Conservation (phyloP, 495 filamentous ascomycete genomes). For the Amphirosellinia nigrospora region DNA sequence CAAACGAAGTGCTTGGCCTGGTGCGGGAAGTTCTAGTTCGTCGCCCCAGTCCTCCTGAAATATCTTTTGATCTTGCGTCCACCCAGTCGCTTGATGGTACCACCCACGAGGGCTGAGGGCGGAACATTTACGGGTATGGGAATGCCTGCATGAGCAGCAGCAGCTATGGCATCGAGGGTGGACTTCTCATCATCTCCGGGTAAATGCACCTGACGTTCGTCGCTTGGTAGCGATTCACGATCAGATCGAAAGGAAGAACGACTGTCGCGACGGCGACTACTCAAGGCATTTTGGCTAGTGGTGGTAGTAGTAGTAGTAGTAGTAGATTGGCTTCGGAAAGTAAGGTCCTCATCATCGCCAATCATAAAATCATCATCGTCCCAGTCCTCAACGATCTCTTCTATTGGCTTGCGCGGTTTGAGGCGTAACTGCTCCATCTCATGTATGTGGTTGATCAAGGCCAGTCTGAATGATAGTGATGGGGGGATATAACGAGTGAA, state of each 20-base stretch:
- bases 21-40: constrained; percentile 80
- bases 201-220: constrained; percentile 83
- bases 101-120: constrained; percentile 90
- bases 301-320: no score
- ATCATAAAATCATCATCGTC: constrained; percentile 81
- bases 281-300: constrained; percentile 38
- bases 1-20: constrained; percentile 65
- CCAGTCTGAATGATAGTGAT: constrained; percentile 19
- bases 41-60: constrained; percentile 84
- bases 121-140: constrained; percentile 89
- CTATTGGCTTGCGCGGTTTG: constrained; percentile 58
- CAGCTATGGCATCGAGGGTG: constrained; percentile 81
- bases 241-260: constrained; percentile 81
- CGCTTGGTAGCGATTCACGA: constrained; percentile 75
- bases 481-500: constrained; percentile 16
- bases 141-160: constrained; percentile 86
- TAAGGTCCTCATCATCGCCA: constrained; percentile 68
- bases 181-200: constrained; percentile 80
- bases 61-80: constrained; percentile 79
- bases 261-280: constrained; percentile 70
- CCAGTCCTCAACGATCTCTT: constrained; percentile 80
- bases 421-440: constrained; percentile 65
- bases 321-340: constrained; percentile 68
- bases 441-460: not conserved
- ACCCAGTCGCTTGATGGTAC: constrained; percentile 91